Evolutionary conservation across 2,329 filamentous ascomycete species (phyloP).

Genomic region (Zasmidium angulare): DNA sequence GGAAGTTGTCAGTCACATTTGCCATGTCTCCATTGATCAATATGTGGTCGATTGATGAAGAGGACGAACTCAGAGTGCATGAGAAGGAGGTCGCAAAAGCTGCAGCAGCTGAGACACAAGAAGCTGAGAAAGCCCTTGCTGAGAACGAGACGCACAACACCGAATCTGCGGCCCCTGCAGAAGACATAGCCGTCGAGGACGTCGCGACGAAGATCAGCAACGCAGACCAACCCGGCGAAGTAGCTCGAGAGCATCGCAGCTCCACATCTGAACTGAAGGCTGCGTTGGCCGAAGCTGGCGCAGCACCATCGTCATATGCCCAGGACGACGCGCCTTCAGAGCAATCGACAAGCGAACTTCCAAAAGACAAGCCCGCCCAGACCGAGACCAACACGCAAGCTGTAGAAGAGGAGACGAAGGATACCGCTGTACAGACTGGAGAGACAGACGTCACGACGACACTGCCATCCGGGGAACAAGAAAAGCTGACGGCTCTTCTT

Average conservation of each 20-base stretch:
- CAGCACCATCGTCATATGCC: slow-evolving; percentile 17
- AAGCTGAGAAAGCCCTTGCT: slow-evolving; percentile 27
- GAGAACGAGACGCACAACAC: slow-evolving; percentile 29
- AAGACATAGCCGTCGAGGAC: slow-evolving; percentile 15
- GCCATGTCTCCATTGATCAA: slow-evolving; percentile 41
- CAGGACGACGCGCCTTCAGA: background rate
- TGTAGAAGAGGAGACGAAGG: slow-evolving; percentile 8
- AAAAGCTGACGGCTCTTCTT: slow-evolving; percentile 31
- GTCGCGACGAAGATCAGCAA: slow-evolving; percentile 15
- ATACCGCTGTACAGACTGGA: slow-evolving; percentile 17
- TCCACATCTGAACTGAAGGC: slow-evolving; percentile 24
- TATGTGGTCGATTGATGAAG: slow-evolving; percentile 45
- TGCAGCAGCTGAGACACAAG: slow-evolving; percentile 9
- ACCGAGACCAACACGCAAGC: background rate
- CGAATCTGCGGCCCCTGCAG: slow-evolving; percentile 22
- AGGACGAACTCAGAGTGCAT: slow-evolving; percentile 39
- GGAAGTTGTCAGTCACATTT: slow-evolving; percentile 48
- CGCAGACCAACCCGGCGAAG: slow-evolving; percentile 19
- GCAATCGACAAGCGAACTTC: slow-evolving; percentile 35
- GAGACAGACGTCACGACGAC: slow-evolving; percentile 19
- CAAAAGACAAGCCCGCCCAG: background rate
- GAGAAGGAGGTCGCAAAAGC: slow-evolving; percentile 13
- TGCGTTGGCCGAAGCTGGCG: slow-evolving; percentile 24
- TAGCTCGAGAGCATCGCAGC: slow-evolving; percentile 12
- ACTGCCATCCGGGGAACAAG: slow-evolving; percentile 24